Conservation (phyloP, 768 basidiomycete species). For the Serendipita sp. region DNA sequence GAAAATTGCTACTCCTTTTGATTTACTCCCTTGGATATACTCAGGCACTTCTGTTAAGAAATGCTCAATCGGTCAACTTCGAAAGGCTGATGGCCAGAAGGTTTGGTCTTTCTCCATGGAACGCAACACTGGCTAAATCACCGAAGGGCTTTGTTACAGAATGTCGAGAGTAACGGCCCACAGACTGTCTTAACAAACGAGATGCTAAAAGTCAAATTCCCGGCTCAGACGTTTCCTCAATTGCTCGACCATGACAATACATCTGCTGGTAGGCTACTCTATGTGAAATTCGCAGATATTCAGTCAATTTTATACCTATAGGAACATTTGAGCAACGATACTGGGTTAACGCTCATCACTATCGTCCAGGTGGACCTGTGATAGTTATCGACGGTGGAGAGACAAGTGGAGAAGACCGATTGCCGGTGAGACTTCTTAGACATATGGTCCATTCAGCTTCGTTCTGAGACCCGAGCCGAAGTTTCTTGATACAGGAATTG, state of each 20-base stretch:
- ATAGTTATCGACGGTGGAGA: slow-evolving; percentile 89
- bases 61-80: neutral
- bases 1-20: neutral
- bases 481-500: slow-evolving; percentile 66
- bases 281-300: too few relatives aligned
- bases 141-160: neutral
- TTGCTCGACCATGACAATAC: slow-evolving; percentile 61
- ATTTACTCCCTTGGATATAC: neutral
- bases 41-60: neutral
- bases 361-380: slow-evolving; percentile 60
- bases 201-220: slow-evolving; percentile 8
- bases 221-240: slow-evolving; percentile 51
- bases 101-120: neutral
- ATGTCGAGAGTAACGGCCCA: neutral
- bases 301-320: too few relatives aligned
- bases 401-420: slow-evolving; percentile 59
- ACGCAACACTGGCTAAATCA: neutral
- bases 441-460: slow-evolving; percentile 11
- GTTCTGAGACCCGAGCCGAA: slow-evolving; percentile 22
- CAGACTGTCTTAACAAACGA: neutral
- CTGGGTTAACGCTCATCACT: slow-evolving; percentile 80
- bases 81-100: neutral
- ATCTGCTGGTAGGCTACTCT: slow-evolving; percentile 15
- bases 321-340: slow-evolving; percentile 76
- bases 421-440: slow-evolving; percentile 19